These are phyloP conservation scores for Fusarium multiceps DNA, from an alignment of 2,329 filamentous ascomycete species.

Conservation along the genomic window DNA sequence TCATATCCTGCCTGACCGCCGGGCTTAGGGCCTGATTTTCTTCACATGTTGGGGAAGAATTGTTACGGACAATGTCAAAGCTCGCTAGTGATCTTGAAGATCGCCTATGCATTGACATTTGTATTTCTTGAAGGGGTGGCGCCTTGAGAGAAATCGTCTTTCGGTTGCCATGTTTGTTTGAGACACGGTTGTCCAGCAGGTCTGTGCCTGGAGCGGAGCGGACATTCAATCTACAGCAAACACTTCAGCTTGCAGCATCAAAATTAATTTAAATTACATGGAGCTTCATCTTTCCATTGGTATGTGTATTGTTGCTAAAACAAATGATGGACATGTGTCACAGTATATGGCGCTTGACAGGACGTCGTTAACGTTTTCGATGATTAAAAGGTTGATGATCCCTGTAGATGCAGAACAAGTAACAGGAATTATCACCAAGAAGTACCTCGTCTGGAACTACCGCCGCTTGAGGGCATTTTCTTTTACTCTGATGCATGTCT, in stretches of 20 bases:
- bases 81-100: not conserved
- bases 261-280: not conserved
- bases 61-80: not conserved
- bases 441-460: too few species aligned
- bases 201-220: not conserved
- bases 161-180: not conserved
- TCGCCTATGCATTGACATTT: not conserved
- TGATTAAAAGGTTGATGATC: too few species aligned
- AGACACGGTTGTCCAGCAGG: not conserved
- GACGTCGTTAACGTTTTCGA: too few species aligned
- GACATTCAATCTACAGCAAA: not conserved
- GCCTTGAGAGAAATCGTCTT: too few species aligned
- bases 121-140: too few species aligned
- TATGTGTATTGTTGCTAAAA: too few species aligned
- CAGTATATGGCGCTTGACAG: too few species aligned
- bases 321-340: too few species aligned
- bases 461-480: too few species aligned
- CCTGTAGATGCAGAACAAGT: too few species aligned
- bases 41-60: not conserved
- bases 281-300: not conserved
- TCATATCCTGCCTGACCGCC: fast-evolving
- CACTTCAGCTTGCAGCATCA: not conserved
- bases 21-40: not conserved
- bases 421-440: too few species aligned
- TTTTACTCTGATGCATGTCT: too few species aligned